Base-by-base conservation (phyloP, 2,329 filamentous ascomycete species). In the Chaetomiaceae sp. region DNA sequence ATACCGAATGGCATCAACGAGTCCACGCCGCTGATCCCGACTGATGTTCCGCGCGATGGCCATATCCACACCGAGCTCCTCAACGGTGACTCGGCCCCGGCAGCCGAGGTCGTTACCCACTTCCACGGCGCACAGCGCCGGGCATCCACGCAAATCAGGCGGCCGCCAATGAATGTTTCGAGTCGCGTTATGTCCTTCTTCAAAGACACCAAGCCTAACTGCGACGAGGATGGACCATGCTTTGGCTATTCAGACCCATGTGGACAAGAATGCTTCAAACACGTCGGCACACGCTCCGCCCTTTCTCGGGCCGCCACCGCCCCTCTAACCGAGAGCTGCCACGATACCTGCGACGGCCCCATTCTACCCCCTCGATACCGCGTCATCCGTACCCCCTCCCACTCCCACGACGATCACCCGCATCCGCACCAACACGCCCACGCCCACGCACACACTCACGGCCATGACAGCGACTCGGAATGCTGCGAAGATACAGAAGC, bases 221-320 rank as follows among this genome's bases (percentile, higher is more conserved):
- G 82, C 60, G 81, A 85, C 56, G 77, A 81, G 58, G 66, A 68
- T 16, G 82, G 81, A 0, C 77, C 79, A 1, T 86, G 82, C 63
- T 85, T 74, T 60, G 83, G 83, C 51, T 86, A 82, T 64, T 75
- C 80, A 1, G 83, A 86, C 59, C 82, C 81, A 0, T 86, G 82
- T 57, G 82, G 81, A 1, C 80, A 84, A 63, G 81, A 82, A 63
- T 85, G 82, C 66, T 83, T 81, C 66, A 84, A 82, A 59, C 80
- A 84, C 55, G 37, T 83, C 3, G 69, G 62, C 59, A 69, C 65
- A 27, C 73, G 75, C 20, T 58, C 70, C 20, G 61, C 65, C 3
- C 59, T 66, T 25, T 56, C 64, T 27, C 69, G 73, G 23, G 64
- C 67, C 7, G 61, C 69, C 4, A 67, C 70, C 61, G n/a, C n/a